Evolutionary conservation across 139 green algal genomes (phyloP).

Genomic region (Chlamydomonas schloesseri): DNA sequence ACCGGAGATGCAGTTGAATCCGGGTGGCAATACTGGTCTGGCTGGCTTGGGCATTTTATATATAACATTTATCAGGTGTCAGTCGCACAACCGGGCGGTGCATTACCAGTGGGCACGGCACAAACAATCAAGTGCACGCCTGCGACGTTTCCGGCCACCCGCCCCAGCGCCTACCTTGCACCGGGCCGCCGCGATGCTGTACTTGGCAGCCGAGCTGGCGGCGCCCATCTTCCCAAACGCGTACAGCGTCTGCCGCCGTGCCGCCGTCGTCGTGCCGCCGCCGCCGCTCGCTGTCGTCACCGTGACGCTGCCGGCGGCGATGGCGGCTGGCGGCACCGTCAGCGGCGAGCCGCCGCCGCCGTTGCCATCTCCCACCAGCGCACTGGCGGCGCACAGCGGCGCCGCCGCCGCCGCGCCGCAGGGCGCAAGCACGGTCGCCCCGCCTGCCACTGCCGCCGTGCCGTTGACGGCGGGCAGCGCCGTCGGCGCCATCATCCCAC

Average conservation of each 20-base stretch:
- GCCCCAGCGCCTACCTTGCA: background rate
- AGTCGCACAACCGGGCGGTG: no score
- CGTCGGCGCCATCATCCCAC: background rate
- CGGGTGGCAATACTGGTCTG: no score
- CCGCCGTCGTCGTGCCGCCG: no score
- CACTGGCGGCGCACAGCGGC: constrained; percentile 11
- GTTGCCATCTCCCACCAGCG: background rate
- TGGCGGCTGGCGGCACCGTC: background rate
- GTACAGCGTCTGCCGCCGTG: background rate
- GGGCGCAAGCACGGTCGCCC: background rate
- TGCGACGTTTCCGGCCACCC: no score
- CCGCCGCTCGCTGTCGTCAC: background rate
- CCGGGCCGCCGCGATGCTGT: background rate
- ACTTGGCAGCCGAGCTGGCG: background rate
- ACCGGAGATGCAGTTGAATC: no score
- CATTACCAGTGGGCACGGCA: no score
- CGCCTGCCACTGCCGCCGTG: background rate
- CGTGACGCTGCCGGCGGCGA: background rate
- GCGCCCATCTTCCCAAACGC: background rate
- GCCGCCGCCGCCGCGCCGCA: constrained; percentile 6
- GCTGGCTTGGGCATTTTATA: no score
- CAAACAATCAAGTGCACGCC: no score
- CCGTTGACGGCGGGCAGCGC: background rate
- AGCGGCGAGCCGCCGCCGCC: background rate
- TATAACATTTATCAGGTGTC: no score